Evolutionary conservation across 345 rosid species (phyloP), one percentile per base, ranked within the genome.

Genomic region (Noccaea bulbosa): DNA sequence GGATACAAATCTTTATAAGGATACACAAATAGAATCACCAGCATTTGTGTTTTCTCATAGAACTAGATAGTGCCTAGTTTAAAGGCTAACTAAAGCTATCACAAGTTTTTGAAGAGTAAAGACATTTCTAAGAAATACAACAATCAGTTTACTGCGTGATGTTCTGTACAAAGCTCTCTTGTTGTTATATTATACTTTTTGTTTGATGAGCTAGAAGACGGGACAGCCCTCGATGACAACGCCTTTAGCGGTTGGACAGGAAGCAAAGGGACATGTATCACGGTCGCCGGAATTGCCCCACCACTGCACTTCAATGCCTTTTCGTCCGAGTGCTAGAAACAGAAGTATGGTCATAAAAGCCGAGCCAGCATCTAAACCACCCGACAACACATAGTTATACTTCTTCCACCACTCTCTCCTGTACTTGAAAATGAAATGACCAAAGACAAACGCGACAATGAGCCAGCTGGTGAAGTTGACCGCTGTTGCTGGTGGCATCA

Each of bases 401-500:
- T 89, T 80, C 53, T 70, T 85, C 96, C 96, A 92, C 83, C 82
- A 75, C n/a, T 75, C 72, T 5, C 82, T 85, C 37, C 71, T 45
- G 58, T 84, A 81, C 45, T 80, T 83, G 73, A 72, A 90, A 6
- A 88, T 6, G 8, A 87, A 80, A 24, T 57, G 88, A 15, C 96
- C 93, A 0, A 85, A 90, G 3, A 88, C 43, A 65, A 89, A 83
- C 14, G 83, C 95, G 0, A 89, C 44, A 2, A 79, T 14, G 34
- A 86, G 65, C 98, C 98, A 92, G 43, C 84, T 85, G 6, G 87
- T 81, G 84, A 67, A 90, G 84, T 92, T 90, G 51, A 92, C 86
- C 1, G 98, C 84, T 2, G 81, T 43, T 12, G 98, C 98, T 0
- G 98, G 94, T 0, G 98, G 98, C 92, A 92, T 86, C 81, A 86